phyloP scores from a whole-genome alignment of 441 rosid species.

The Sinapis alba region DNA sequence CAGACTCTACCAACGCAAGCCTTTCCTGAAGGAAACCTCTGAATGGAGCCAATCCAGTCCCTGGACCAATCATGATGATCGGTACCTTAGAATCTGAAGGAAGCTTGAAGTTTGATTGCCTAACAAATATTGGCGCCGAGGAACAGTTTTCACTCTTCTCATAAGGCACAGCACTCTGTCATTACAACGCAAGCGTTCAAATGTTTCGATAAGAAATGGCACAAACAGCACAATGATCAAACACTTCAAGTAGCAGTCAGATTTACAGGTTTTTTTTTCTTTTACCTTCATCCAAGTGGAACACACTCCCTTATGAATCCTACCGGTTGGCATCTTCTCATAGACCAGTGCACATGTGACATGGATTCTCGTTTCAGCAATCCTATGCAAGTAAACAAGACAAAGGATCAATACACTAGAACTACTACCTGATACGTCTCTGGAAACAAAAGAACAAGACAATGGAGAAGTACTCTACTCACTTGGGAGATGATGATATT shows the following conservation, averaged over 20 bases:
- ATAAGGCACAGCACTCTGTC: slow-evolving; percentile 69
- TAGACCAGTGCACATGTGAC: slow-evolving; percentile 94
- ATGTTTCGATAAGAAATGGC: not conserved
- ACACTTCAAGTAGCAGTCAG: too few species aligned
- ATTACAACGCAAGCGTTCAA: not conserved
- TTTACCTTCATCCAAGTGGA: slow-evolving; percentile 99
- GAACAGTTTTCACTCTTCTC: slow-evolving; percentile 72
- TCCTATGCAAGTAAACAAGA: slow-evolving; percentile 48
- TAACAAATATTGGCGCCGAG: slow-evolving; percentile 81
- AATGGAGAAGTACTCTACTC: slow-evolving; percentile 27
- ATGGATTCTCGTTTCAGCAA: slow-evolving; percentile 79
- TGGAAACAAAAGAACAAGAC: too few species aligned
- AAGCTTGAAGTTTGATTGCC: slow-evolving; percentile 94
- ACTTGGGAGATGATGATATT: slow-evolving; percentile 97
- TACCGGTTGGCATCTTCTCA: slow-evolving; percentile 83
- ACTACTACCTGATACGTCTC: too few species aligned
- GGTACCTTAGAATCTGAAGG: slow-evolving; percentile 79
- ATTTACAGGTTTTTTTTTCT: not conserved
- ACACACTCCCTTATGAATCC: slow-evolving; percentile 92
- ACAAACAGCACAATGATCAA: slow-evolving; percentile 49
- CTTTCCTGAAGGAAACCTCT: slow-evolving; percentile 99
- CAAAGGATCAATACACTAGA: slow-evolving; percentile 8
- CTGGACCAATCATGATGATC: slow-evolving; percentile 96
- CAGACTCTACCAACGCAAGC: slow-evolving; percentile 73
- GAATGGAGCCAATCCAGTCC: slow-evolving; percentile 97